phyloP scores from a whole-genome alignment of 495 filamentous ascomycete genomes.

The Melanomma pulvis-pyrius region DNA sequence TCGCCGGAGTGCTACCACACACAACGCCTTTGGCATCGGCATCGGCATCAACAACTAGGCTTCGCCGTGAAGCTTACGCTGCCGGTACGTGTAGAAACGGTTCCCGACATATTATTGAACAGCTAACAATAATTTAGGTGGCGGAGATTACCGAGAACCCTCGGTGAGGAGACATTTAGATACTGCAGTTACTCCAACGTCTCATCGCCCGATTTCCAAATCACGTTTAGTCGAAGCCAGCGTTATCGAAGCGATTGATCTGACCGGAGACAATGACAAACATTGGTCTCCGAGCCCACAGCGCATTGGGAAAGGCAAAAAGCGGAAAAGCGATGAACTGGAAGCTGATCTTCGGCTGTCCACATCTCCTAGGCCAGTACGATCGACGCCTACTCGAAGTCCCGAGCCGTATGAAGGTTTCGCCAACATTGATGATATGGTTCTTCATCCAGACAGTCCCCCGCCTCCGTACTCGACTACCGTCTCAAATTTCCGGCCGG shows the following conservation, averaged over 20 bases:
- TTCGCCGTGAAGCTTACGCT: not conserved
- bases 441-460: constrained; percentile 19
- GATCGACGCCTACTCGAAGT: not conserved
- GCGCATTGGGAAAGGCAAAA: constrained; percentile 59
- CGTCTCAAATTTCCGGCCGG: not conserved
- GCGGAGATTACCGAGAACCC: not conserved
- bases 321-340: constrained; percentile 75
- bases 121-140: not conserved
- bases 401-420: constrained; percentile 21
- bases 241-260: constrained; percentile 66
- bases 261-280: constrained; percentile 59
- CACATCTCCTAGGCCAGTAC: constrained; percentile 17
- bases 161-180: not conserved
- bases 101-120: not conserved
- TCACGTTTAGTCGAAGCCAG: not conserved
- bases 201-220: not conserved
- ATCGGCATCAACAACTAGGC: not conserved
- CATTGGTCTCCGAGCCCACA: constrained; percentile 5
- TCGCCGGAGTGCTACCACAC: constrained; percentile 32
- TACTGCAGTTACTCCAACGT: not conserved
- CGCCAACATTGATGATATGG: constrained; percentile 41
- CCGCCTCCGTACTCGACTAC: constrained; percentile 38
- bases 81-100: not conserved
- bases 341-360: constrained; percentile 41
- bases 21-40: not conserved